These are phyloP conservation scores for Sanguinoderma infundibulare DNA, from an alignment of 1,284 basidiomycete species.

Conservation along the genomic window DNA sequence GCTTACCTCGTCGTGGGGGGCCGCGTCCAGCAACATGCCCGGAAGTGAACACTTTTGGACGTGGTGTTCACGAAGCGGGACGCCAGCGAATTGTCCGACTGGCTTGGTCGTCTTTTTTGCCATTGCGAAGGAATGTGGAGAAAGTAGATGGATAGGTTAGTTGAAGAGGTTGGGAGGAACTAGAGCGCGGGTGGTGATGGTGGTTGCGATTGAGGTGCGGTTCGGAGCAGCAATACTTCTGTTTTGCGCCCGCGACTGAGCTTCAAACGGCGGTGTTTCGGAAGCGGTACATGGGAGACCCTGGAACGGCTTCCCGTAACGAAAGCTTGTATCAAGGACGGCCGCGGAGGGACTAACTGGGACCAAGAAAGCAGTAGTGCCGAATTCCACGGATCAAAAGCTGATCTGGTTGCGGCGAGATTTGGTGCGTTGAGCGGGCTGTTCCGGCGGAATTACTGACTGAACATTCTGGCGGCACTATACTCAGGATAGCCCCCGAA, in stretches of 20 bases:
- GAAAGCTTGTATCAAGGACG: background rate
- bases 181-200: too few relatives aligned
- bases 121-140: too few relatives aligned
- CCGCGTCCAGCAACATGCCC: background rate
- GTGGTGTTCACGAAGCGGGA: background rate
- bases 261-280: background rate
- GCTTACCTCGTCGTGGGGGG: background rate
- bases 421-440: too few relatives aligned
- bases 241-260: too few relatives aligned
- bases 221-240: too few relatives aligned
- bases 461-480: too few relatives aligned
- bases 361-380: background rate
- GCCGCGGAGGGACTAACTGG: background rate
- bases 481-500: too few relatives aligned
- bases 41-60: background rate
- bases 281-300: background rate
- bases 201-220: too few relatives aligned
- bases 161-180: too few relatives aligned
- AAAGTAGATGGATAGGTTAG: too few relatives aligned
- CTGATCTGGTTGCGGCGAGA: background rate
- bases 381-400: background rate
- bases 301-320: background rate
- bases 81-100: background rate
- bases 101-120: too few relatives aligned
- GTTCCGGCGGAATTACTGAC: too few relatives aligned